phyloP scores from a whole-genome alignment of 2,329 filamentous ascomycete species.

The Microcyclospora pomicola region DNA sequence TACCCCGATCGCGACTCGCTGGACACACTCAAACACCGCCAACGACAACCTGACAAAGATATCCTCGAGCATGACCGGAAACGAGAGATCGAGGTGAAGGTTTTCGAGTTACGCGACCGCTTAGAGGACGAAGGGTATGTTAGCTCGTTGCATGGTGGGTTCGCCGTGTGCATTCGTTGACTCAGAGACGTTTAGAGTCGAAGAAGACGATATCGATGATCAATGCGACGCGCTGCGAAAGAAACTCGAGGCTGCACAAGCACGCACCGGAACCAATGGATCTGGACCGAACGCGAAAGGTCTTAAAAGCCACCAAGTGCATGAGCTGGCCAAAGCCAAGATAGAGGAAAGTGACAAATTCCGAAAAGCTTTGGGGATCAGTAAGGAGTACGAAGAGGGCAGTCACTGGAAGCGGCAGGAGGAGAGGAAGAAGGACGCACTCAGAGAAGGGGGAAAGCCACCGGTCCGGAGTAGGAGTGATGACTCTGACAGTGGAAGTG shows the following conservation, averaged over 20 bases:
- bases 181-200: constrained; percentile 38
- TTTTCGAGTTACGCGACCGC: constrained; percentile 76
- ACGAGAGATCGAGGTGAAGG: constrained; percentile 81
- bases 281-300: constrained; percentile 34
- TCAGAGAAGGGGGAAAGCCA: constrained; percentile 5
- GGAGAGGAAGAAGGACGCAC: constrained; percentile 37
- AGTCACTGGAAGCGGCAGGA: constrained; percentile 77
- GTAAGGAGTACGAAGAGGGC: constrained; percentile 72
- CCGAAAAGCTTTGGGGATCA: constrained; percentile 73
- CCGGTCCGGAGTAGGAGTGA: neutral
- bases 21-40: constrained; percentile 56
- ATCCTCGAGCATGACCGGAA: constrained; percentile 92
- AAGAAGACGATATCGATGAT: constrained; percentile 83
- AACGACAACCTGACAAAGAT: constrained; percentile 75
- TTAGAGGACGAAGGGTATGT: constrained; percentile 78
- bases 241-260: constrained; percentile 46
- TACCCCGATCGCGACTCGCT: constrained; percentile 53
- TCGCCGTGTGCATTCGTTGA: neutral
- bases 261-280: constrained; percentile 28
- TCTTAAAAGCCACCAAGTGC: constrained; percentile 85
- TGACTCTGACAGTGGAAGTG: too few relatives aligned
- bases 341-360: constrained; percentile 87
- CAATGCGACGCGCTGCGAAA: constrained; percentile 53
- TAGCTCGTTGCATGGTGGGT: neutral
- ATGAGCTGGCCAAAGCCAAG: constrained; percentile 92